Conservation (phyloP, 2,329 filamentous ascomycete genomes). For the Botrytis pseudocinerea region DNA sequence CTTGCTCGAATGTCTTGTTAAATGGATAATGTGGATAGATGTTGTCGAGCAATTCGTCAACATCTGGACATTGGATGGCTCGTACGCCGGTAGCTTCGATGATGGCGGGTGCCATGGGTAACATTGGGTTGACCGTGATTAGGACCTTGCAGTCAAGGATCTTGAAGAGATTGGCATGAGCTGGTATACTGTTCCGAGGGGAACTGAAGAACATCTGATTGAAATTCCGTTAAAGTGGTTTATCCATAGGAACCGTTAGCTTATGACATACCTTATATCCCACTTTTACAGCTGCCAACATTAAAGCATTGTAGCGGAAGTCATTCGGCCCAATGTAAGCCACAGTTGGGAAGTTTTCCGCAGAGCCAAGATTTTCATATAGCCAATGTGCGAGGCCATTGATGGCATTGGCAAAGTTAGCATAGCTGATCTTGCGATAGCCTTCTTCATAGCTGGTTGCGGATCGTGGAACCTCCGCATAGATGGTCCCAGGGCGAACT, state of each 20-base stretch:
- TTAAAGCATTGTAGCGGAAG: background rate
- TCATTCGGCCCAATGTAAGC: background rate
- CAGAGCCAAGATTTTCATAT: background rate
- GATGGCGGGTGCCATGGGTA: background rate
- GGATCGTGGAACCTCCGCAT: background rate
- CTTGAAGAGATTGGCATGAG: background rate
- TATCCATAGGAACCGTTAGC: too few relatives aligned
- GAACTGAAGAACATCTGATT: slow-evolving; percentile 1
- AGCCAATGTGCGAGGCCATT: background rate
- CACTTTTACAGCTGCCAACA: background rate
- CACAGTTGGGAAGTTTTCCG: background rate
- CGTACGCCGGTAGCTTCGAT: background rate
- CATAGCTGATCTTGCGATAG: background rate
- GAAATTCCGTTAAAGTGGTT: too few relatives aligned
- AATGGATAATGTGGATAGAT: background rate
- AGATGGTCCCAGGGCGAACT: background rate
- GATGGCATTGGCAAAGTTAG: background rate
- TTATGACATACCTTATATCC: background rate
- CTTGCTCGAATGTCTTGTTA: background rate
- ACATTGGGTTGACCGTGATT: background rate
- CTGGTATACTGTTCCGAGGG: background rate
- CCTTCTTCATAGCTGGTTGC: background rate
- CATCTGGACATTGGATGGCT: background rate
- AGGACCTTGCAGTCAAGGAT: background rate
- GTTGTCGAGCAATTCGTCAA: background rate